Percentiles rank a stretch among this genome's conserved stretches.
Evolutionary conservation across 1,139 yeast species (phyloP).

Genomic region (Pichia sp.): DNA sequence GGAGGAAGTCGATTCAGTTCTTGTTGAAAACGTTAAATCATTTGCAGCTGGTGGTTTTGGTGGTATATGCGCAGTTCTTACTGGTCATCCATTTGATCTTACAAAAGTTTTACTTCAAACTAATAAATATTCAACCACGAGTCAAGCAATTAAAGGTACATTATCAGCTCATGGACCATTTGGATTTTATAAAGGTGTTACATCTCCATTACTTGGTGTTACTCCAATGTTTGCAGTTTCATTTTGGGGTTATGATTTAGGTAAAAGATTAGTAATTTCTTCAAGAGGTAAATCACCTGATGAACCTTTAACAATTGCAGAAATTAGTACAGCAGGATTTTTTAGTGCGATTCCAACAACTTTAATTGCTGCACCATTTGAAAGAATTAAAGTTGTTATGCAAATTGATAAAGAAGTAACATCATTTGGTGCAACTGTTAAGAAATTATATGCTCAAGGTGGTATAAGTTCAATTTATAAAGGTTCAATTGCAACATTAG

Average conservation of each 20-base stretch:
- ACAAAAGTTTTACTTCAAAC: slow-evolving; percentile 89
- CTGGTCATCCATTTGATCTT: slow-evolving; percentile 95
- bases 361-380: slow-evolving; percentile 93
- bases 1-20: slow-evolving; percentile 29
- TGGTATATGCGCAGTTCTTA: slow-evolving; percentile 77
- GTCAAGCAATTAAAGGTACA: slow-evolving; percentile 64
- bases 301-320: slow-evolving; percentile 35
- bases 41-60: slow-evolving; percentile 89
- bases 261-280: slow-evolving; percentile 63
- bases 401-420: slow-evolving; percentile 51
- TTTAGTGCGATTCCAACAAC: slow-evolving; percentile 93
- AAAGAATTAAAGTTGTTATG: slow-evolving; percentile 89
- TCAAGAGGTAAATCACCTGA: slow-evolving; percentile 35
- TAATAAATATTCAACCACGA: slow-evolving; percentile 54
- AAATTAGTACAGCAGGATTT: slow-evolving; percentile 92
- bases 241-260: slow-evolving; percentile 97
- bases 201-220: slow-evolving; percentile 84
- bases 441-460: slow-evolving; percentile 69
- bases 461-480: slow-evolving; percentile 82
- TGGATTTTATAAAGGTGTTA: slow-evolving; percentile 87
- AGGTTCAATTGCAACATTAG: slow-evolving; percentile 87
- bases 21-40: slow-evolving; percentile 51
- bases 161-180: slow-evolving; percentile 63
- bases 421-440: slow-evolving; percentile 52
- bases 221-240: slow-evolving; percentile 98